phyloP scores from a whole-genome alignment of 169 alveolate genomes.

The Besnoitia besnoiti region DNA sequence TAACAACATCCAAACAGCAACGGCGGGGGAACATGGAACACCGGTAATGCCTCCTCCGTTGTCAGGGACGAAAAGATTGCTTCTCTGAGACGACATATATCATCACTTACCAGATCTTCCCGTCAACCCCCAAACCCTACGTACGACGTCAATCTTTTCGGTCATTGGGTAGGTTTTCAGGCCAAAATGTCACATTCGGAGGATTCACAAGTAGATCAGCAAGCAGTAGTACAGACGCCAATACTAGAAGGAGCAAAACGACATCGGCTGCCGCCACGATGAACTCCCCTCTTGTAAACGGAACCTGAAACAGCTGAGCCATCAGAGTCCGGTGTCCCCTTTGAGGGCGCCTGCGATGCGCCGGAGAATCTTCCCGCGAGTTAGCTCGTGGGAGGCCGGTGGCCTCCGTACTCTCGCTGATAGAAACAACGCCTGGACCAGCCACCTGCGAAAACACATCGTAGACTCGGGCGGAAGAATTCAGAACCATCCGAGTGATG shows the following conservation, averaged over 20 bases:
- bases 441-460: neutral
- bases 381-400: neutral
- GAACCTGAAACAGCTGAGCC: slow-evolving; percentile 39
- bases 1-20: too few relatives aligned
- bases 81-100: too few relatives aligned
- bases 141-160: too few relatives aligned
- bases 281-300: slow-evolving; percentile 54
- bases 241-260: slow-evolving; percentile 48
- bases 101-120: too few relatives aligned
- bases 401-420: slow-evolving; percentile 22
- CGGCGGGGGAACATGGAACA: too few relatives aligned
- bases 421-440: neutral
- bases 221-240: slow-evolving; percentile 58
- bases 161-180: too few relatives aligned
- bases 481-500: too few relatives aligned
- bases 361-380: neutral
- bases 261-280: slow-evolving; percentile 58
- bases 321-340: slow-evolving; percentile 23
- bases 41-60: too few relatives aligned
- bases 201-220: slow-evolving; percentile 64
- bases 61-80: too few relatives aligned
- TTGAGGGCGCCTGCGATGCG: slow-evolving; percentile 52
- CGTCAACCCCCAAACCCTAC: too few relatives aligned
- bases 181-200: neutral
- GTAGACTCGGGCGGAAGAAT: too few relatives aligned